Conservation (phyloP, 768 basidiomycete species). For the Termitomyces sp. region DNA sequence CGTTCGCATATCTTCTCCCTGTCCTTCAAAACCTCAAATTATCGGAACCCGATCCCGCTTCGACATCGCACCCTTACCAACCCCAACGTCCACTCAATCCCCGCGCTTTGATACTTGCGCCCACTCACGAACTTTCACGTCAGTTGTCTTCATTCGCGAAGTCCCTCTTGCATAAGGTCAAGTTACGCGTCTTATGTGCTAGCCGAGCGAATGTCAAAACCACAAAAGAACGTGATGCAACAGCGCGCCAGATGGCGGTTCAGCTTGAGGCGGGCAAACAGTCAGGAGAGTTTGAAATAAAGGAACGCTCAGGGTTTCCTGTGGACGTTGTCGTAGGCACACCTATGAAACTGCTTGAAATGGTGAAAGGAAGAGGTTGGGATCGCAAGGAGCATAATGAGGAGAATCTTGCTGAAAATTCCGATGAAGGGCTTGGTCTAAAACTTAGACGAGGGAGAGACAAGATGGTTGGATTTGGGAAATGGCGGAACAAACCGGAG, state of each 20-base stretch:
- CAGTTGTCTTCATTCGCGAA: slow-evolving; percentile 79
- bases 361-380: slow-evolving; percentile 54
- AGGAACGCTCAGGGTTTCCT: slow-evolving; percentile 18
- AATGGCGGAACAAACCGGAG: slow-evolving; percentile 43
- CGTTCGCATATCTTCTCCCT: slow-evolving; percentile 85
- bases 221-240: slow-evolving; percentile 27
- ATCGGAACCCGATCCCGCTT: slow-evolving; percentile 38
- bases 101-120: slow-evolving; percentile 77
- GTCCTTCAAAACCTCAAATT: slow-evolving; percentile 75
- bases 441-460: slow-evolving; percentile 34
- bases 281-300: slow-evolving; percentile 22
- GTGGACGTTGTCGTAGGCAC: slow-evolving; percentile 63
- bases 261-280: slow-evolving; percentile 25
- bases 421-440: slow-evolving; percentile 16
- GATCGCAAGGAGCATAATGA: slow-evolving; percentile 31
- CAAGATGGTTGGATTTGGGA: slow-evolving; percentile 36
- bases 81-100: slow-evolving; percentile 48
- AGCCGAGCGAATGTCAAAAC: slow-evolving; percentile 55
- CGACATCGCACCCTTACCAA: slow-evolving; percentile 12
- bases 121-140: slow-evolving; percentile 86
- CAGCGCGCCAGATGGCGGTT: slow-evolving; percentile 49
- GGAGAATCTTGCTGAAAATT: slow-evolving; percentile 21
- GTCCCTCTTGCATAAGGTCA: slow-evolving; percentile 65
- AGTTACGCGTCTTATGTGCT: slow-evolving; percentile 72
- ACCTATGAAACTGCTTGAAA: slow-evolving; percentile 59